Evolutionary conservation across 2,329 filamentous ascomycete genomes (phyloP), one percentile per base, ranked within the genome.

Genomic region (Stagonosporopsis cucurbitacearum): DNA sequence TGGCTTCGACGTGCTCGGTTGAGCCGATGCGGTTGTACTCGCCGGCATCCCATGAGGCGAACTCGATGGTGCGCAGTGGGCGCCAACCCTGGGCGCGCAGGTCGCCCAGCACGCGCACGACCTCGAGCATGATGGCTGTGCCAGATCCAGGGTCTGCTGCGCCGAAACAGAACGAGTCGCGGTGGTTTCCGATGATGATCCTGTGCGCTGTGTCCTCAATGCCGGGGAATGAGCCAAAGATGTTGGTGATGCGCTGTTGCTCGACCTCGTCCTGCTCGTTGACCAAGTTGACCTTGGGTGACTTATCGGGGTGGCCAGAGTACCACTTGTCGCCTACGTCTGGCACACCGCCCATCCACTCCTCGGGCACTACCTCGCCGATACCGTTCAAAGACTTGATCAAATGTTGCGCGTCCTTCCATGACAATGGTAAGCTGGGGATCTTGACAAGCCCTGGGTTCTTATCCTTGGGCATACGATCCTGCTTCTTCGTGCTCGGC

Each of bases 11-110:
- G 68, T 90, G 94, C 74, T 99, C 95, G 1, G 95, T 98, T 11
- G 92, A 96, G 8, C 95, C 95, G 54, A 96, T 90, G 41, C 95
- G 80, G 75, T 97, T 97, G 79, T 96, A 98, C 75, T 94, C 92
- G 65, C 89, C 89, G 4, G 86, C 95, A 74, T 99, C 95, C 95
- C 95, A 99, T 30, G 91, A 96, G 70, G 93, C 92, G 75, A 99
- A 98, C 73, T 96, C 90, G 62, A 99, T 96, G 3, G 92, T 96
- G n/a, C 95, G 88, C 15, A 96, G 81, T 1, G 95, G 95, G 23
- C 90, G 85, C 95, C 95, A 99, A 49, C 93, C 94, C 54, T 87
- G 85, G 15, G 82, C 77, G 20, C 88, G 81, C 15, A 98, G 83
- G 60, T 91, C 86, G 36, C 92, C 92, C 67, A 99, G 91, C 44